phyloP scores from a whole-genome alignment of 148 eudicot genomes.

The Silene conica region DNA sequence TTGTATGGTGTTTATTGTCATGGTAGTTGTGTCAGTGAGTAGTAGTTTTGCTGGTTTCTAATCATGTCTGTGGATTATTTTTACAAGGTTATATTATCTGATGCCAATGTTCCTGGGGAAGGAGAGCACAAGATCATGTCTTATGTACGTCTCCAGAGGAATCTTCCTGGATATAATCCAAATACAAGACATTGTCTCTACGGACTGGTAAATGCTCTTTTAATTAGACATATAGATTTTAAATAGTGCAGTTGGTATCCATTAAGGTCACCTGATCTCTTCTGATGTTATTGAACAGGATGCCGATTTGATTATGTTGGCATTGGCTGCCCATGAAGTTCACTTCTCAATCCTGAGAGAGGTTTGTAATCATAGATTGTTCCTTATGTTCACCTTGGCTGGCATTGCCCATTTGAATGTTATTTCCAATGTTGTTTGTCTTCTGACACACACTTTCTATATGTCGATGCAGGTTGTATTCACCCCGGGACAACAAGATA shows the following conservation, averaged over 20 bases:
- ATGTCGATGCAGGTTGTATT: constrained; percentile 58
- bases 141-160: constrained; percentile 90
- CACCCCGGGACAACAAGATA: constrained; percentile 85
- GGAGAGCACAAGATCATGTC: constrained; percentile 99
- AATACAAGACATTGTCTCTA: constrained; percentile 93
- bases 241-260: background rate
- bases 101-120: constrained; percentile 99
- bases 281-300: constrained; percentile 39
- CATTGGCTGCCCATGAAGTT: constrained; percentile 93
- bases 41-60: constrained; percentile 7
- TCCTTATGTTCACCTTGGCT: background rate
- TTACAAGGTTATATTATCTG: constrained; percentile 90
- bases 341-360: constrained; percentile 96
- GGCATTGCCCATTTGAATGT: background rate
- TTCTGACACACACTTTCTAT: background rate
- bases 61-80: constrained; percentile 4
- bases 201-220: constrained; percentile 69
- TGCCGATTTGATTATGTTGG: constrained; percentile 94
- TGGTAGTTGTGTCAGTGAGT: background rate
- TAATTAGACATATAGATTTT: background rate
- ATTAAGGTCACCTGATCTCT: background rate
- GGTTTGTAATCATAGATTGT: constrained; percentile 32
- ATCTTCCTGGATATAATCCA: constrained; percentile 95
- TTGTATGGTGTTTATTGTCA: background rate
- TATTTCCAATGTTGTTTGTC: background rate